Conservation (phyloP, 257 asterid species). For the Agastache rugosa region DNA sequence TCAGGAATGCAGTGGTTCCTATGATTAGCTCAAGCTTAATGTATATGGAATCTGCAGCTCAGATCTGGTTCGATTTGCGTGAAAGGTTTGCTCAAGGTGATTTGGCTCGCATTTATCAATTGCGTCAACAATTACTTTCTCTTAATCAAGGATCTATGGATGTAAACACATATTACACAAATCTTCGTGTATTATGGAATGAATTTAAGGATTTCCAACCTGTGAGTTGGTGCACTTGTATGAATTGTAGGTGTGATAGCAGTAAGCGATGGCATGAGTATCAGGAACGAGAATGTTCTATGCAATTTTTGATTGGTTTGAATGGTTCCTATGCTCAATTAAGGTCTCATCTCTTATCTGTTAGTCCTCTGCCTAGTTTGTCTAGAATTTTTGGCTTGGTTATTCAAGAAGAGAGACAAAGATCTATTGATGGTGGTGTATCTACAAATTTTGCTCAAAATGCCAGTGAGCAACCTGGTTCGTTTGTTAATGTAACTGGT, state of each 20-base stretch:
- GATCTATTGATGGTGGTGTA: neutral
- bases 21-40: too few species aligned
- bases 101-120: neutral
- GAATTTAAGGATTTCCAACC: neutral
- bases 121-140: neutral
- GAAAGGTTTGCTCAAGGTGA: neutral
- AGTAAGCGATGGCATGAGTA: neutral
- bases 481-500: neutral
- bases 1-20: too few species aligned
- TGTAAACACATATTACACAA: neutral
- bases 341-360: neutral
- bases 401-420: neutral
- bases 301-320: neutral
- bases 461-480: neutral
- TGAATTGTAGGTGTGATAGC: neutral
- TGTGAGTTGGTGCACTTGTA: neutral
- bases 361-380: neutral
- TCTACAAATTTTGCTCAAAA: neutral
- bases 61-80: neutral
- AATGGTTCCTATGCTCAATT: neutral
- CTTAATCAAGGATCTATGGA: neutral
- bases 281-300: neutral
- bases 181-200: neutral
- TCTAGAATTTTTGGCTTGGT: neutral
- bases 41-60: neutral